phyloP scores from a whole-genome alignment of 805 yeast genomes.

The Schizosaccharomyces japonicus region DNA sequence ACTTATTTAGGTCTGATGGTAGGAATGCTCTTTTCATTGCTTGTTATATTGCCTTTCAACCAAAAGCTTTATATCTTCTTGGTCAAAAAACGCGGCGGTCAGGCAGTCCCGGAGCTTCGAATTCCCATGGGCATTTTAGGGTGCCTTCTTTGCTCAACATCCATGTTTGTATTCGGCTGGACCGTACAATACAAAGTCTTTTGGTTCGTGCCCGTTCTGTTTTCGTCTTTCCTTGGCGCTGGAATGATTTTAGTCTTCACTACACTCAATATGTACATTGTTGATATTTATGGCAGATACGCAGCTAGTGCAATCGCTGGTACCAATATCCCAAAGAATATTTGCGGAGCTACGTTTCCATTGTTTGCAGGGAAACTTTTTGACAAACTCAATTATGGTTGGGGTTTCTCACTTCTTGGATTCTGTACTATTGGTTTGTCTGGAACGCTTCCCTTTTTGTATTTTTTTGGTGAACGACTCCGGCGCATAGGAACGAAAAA shows the following conservation, averaged over 20 bases:
- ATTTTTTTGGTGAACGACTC: too few relatives aligned
- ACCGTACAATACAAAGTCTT: conserved; percentile 29
- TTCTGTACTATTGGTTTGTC: too few relatives aligned
- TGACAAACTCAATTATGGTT: conserved; percentile 8
- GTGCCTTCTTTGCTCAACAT: conserved; percentile 35
- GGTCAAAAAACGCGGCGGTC: conserved; percentile 18
- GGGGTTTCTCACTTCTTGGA: conserved; percentile 28
- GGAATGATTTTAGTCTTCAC: conserved; percentile 39
- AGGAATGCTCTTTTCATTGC: conserved; percentile 29
- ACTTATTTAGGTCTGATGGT: conserved; percentile 35
- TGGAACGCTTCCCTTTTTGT: too few relatives aligned
- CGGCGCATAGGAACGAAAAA: too few relatives aligned
- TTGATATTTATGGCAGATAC: conserved; percentile 44
- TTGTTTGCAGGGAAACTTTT: conserved; percentile 31
- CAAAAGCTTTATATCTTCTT: background rate
- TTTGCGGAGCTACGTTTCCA: conserved; percentile 45
- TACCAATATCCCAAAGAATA: conserved; percentile 40
- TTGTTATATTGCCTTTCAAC: background rate
- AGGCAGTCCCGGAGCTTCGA: conserved; percentile 42
- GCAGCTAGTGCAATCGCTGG: conserved; percentile 48
- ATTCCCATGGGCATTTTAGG: conserved; percentile 32
- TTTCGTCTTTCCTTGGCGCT: conserved; percentile 35
- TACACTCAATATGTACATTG: conserved; percentile 38
- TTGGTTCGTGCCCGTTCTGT: conserved; percentile 42
- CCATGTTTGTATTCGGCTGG: conserved; percentile 50